Evolutionary conservation across 129 eudicot genomes (phyloP).

Genomic region (Apium graveolens): DNA sequence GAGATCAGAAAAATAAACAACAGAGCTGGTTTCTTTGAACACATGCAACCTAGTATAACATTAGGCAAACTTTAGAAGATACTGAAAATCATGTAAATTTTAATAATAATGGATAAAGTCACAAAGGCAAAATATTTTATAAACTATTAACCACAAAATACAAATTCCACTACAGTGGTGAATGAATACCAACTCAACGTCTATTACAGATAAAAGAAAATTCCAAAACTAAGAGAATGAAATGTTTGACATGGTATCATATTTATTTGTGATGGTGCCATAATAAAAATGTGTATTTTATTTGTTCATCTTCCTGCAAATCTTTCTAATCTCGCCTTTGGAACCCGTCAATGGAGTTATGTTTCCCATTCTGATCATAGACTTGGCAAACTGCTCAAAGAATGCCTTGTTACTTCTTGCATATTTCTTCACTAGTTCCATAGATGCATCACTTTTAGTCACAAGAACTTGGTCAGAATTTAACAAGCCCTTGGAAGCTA

Average conservation of each 20-base stretch:
- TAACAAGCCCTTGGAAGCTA: conserved; percentile 67
- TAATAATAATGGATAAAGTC: too few species aligned
- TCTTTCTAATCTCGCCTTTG: conserved; percentile 70
- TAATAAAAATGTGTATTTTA: not conserved
- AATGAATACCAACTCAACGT: not conserved
- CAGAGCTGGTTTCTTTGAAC: too few species aligned
- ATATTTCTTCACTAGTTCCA: conserved; percentile 60
- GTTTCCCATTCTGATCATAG: conserved; percentile 91
- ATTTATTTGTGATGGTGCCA: not conserved
- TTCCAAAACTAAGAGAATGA: not conserved
- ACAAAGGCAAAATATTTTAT: not conserved
- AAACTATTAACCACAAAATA: not conserved
- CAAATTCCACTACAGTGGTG: not conserved
- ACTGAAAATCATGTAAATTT: not conserved
- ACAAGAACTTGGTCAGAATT: conserved; percentile 71
- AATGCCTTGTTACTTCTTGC: conserved; percentile 45
- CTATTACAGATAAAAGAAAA: not conserved
- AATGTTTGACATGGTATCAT: not conserved
- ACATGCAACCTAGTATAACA: too few species aligned
- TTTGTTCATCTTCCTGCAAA: conserved; percentile 66
- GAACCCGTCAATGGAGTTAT: conserved; percentile 73
- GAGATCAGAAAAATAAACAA: too few species aligned
- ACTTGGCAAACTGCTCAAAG: conserved; percentile 76
- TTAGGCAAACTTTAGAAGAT: not conserved
- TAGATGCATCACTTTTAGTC: conserved; percentile 51